Evolutionary conservation across 495 filamentous ascomycete genomes (phyloP), one percentile per base, ranked within the genome.

Genomic region (Talaromyces borbonicus): DNA sequence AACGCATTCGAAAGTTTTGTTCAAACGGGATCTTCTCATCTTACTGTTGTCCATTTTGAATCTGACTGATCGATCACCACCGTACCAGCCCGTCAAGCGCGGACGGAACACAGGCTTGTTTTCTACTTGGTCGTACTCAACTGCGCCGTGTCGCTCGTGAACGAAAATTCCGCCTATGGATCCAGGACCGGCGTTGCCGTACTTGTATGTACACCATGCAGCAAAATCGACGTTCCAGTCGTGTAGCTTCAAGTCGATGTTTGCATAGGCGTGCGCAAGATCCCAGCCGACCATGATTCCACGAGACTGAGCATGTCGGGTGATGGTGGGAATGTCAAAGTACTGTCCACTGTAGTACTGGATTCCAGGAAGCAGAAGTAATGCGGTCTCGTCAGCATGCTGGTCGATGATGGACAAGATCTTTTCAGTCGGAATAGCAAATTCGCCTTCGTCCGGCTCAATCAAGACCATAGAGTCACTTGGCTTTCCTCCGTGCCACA

Each of bases 151-250:
- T 39, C 66, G 71, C 33, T 83, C 76, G 56, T 98, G 87, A 16
- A 97, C 85, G 53, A 94, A 98, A 18, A 88, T 61, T 8, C 90
- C 89, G 18, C 71, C 90, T 55, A 94, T 95, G 9, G 78, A 75
- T 9, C 92, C 92, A 2, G 92, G 90, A 0, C 92, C 92, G 41
- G 78, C 73, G 57, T 95, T 96, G 43, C 95, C 76, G 58, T 98
- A 98, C 68, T 98, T 98, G 71, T 98, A 97, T 29, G 78, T 85
- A 65, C 92, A 97, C 92, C 92, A 98, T 16, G 72, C 85, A 2
- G 92, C 89, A 37, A 92, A 92, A 59, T 98, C 92, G 25, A 95
- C 89, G 48, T 89, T 77, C 92, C 92, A 97, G 54, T 87, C 84
- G 57, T 95, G 86, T 12, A 98, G 74, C 24, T 79, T 67, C 12